Evolutionary conservation across 1,284 basidiomycete species (phyloP), one percentile per base, ranked within the genome.

Genomic region (Boletus sp.): DNA sequence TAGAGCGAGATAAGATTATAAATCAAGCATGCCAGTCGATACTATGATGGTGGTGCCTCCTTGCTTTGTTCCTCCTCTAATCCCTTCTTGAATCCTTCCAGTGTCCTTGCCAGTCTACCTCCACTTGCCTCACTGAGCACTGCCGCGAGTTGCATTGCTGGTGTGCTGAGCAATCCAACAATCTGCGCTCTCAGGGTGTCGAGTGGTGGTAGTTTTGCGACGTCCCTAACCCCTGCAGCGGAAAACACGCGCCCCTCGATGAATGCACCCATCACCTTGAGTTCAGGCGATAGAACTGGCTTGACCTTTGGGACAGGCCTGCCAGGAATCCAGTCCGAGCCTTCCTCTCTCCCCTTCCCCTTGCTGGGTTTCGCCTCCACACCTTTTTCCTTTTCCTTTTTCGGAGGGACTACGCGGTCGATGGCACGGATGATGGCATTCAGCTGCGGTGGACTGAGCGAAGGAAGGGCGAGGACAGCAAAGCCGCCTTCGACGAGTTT

Each of bases 11-110:
- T 41, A 39, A 42, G 3, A 44, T 36, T 10, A 48, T 45, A 44
- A 44, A 50, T 50, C 37, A 44, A 44, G 35, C 43, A 44, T 44
- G 38, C 23, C 22, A 26, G 25, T 44, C 22, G 37, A 42, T 51
- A 41, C 53, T 64, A 65, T 48, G 53, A 55, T 41, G 61, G 20
- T 46, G 60, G 41, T 39, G 44, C 14, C 27, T 62, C 60, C 10
- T 44, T 22, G 29, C 39, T 49, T 56, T 71, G 62, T 19, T 51
- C 67, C 57, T 82, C 82, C 69, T 88, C 86, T 59, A 90, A 65
- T 29, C 82, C 77, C 68, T 82, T 82, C 70, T 81, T 83, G 58
- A 89, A 72, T 0, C 88, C 88, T 57, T 91, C 86, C 64, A 91
- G 64, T 35, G 85, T 86, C 71, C 88, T 76, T 49, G 82, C 81